These are phyloP conservation scores for Fusarium camptoceras DNA, from an alignment of 2,329 filamentous ascomycete species.

Conservation along the genomic window DNA sequence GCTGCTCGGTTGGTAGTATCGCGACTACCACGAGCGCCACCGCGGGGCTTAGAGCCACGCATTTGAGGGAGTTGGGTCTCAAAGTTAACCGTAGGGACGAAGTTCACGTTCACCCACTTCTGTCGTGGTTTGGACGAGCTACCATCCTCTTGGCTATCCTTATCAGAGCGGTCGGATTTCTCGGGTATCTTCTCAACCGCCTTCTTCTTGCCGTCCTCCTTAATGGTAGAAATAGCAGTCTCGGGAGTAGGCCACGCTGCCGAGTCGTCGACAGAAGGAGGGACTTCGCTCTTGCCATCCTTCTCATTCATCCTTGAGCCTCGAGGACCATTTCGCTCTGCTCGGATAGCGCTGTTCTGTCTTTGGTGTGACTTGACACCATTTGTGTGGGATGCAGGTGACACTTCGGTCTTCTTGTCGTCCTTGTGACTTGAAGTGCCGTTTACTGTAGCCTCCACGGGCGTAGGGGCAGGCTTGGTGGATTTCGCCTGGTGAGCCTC, in stretches of 20 bases:
- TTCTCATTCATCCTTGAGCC: slow-evolving; percentile 61
- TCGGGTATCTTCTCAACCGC: slow-evolving; percentile 72
- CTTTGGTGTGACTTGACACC: slow-evolving; percentile 59
- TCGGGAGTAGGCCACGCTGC: slow-evolving; percentile 92
- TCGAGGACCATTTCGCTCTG: slow-evolving; percentile 59
- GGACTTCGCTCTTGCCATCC: slow-evolving; percentile 52
- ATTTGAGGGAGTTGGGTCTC: slow-evolving; percentile 78
- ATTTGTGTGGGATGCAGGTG: slow-evolving; percentile 47
- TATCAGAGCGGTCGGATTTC: slow-evolving; percentile 68
- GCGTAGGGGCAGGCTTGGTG: slow-evolving; percentile 51
- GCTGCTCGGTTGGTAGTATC: slow-evolving; percentile 54
- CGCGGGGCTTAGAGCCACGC: slow-evolving; percentile 63
- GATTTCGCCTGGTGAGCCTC: slow-evolving; percentile 70
- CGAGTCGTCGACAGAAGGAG: slow-evolving; percentile 79
- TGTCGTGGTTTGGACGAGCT: slow-evolving; percentile 61
- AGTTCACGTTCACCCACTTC: slow-evolving; percentile 87
- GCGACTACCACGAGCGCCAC: slow-evolving; percentile 58
- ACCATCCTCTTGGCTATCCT: slow-evolving; percentile 68
- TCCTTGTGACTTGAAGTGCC: slow-evolving; percentile 46
- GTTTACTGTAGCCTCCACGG: slow-evolving; percentile 55
- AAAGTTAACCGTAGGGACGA: slow-evolving; percentile 87
- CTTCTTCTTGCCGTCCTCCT: slow-evolving; percentile 78
- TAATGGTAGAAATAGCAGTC: slow-evolving; percentile 69
- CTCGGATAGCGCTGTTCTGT: slow-evolving; percentile 54
- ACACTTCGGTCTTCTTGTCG: slow-evolving; percentile 58